Base-by-base conservation (phyloP, 768 basidiomycete genomes). In the Hysterangium stoloniferum region DNA sequence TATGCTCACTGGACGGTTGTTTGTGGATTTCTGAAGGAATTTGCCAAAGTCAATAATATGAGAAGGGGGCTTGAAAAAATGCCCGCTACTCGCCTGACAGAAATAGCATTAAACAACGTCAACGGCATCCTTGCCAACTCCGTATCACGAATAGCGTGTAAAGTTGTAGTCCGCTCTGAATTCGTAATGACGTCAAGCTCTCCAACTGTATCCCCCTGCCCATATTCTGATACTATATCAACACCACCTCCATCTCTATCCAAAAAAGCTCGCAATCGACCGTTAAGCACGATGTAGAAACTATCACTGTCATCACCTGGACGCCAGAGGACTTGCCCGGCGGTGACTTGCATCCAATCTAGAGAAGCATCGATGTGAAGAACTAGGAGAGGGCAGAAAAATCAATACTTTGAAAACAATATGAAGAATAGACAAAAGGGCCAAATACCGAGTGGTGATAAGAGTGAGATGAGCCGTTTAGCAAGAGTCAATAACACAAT, bases 211-310 rank as follows among this genome's bases (percentile, higher is more conserved):
- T 98, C 95, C 8, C 93, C 94, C 66, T 97, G 94, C 33, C 96
- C 96, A 60, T 95, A 95, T 70, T 99, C 96, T 6, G 82, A 89
- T 2, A 86, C 73, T 42, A 97, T 93, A 8, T 77, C 77, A 32
- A 95, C 82, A 31, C 75, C 80, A 4, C 87, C 90, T 25, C 71
- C 74, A 24, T 85, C 81, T 20, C 78, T 79, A 60, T 97, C 93
- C 12, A 79, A 75, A 53, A 98, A 84, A 2, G 92, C 88, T 54
- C 96, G 81, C 15, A 99, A 70, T 58, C 96, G 92, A 43, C 96
- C 96, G 62, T 98, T 95, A 63, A 95, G 89, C 55, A 95, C 96
- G 53, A 99, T 96, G 64, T 96, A 98, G 66, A 98, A 97, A 58
- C 92, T 94, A 61, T 97, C 90, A 56, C 94, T 92, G 41, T 70